Percentiles rank a stretch among this genome's conserved stretches.
Evolutionary conservation across 2,329 filamentous ascomycete genomes (phyloP).

Genomic region (Capronia coronata): DNA sequence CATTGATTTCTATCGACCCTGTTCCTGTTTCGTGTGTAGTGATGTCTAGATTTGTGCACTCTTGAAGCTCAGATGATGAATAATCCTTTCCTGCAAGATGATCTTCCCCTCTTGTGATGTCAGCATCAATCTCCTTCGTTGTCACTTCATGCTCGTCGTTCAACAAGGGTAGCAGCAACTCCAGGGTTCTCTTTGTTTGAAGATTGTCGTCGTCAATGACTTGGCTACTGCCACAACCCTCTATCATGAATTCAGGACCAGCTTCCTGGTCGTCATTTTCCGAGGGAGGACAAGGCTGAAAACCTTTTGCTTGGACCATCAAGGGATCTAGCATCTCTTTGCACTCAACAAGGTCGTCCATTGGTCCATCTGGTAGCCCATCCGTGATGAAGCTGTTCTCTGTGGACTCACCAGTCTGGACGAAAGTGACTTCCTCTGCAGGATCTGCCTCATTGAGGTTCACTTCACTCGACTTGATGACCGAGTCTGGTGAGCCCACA

Average conservation of each 20-base stretch:
- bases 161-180: not conserved
- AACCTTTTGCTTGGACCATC: not conserved
- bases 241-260: not conserved
- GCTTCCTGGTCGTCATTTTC: not conserved
- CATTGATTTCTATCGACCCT: not conserved
- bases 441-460: constrained; percentile 1
- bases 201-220: not conserved
- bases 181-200: not conserved
- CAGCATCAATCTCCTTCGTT: not conserved
- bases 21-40: no score
- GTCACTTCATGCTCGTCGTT: not conserved
- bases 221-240: not conserved
- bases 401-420: not conserved
- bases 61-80: not conserved
- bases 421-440: not conserved
- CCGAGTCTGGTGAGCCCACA: no score
- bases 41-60: not conserved
- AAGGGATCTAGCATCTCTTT: constrained; percentile 3
- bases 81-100: no score
- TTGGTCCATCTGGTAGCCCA: not conserved
- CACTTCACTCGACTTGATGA: not conserved
- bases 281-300: not conserved
- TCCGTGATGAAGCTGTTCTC: not conserved
- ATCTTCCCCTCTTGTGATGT: not conserved
- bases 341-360: not conserved